These are phyloP conservation scores for Rhodocollybia butyracea DNA, from an alignment of 768 basidiomycete genomes.

Conservation along the genomic window DNA sequence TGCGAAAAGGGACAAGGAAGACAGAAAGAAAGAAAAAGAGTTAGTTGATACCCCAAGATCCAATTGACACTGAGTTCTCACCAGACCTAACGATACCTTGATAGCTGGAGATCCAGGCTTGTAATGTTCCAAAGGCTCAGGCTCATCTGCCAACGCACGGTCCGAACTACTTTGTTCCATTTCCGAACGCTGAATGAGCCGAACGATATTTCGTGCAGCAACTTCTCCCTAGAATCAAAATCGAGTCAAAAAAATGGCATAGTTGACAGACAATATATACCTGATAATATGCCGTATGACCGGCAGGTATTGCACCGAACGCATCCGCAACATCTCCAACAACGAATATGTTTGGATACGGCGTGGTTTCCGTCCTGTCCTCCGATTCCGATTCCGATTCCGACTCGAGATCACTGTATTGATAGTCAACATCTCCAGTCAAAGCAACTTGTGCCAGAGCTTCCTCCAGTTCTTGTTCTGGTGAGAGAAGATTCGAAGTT, in stretches of 20 bases:
- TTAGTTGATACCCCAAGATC: too few relatives aligned
- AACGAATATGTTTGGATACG: slow-evolving; percentile 56
- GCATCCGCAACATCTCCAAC: slow-evolving; percentile 64
- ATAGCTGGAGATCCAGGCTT: slow-evolving; percentile 47
- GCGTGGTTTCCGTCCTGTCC: slow-evolving; percentile 18
- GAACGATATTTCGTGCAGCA: slow-evolving; percentile 53
- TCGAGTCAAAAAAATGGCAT: neutral
- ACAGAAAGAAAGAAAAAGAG: neutral
- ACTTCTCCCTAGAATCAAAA: slow-evolving; percentile 33
- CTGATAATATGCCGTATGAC: slow-evolving; percentile 54
- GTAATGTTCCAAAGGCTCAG: slow-evolving; percentile 41
- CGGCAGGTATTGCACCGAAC: slow-evolving; percentile 61
- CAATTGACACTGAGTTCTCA: slow-evolving; percentile 23
- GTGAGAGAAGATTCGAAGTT: neutral
- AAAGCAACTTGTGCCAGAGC: neutral
- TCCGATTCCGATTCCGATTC: neutral
- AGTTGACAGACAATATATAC: slow-evolving; percentile 15
- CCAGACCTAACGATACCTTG: slow-evolving; percentile 61
- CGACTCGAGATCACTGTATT: neutral
- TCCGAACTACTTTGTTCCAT: slow-evolving; percentile 2
- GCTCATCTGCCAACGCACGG: neutral
- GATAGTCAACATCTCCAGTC: neutral
- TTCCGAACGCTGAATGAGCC: slow-evolving; percentile 34
- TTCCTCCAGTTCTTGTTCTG: neutral
- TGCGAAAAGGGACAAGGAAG: slow-evolving; percentile 13